These are phyloP conservation scores for Monosporascus sp. DNA, from an alignment of 2,329 filamentous ascomycete species.

Conservation along the genomic window DNA sequence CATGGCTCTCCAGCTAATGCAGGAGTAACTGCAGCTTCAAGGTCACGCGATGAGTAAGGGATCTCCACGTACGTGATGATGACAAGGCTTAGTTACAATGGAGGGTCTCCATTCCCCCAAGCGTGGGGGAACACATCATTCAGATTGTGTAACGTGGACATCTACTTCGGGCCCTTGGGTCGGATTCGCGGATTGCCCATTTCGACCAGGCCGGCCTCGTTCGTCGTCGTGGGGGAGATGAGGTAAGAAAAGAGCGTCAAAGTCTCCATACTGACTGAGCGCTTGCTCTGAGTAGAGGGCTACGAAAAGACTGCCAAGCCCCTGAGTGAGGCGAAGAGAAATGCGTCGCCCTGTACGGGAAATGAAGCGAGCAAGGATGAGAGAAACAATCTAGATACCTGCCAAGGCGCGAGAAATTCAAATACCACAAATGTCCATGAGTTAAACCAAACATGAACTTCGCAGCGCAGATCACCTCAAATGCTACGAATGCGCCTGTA, in stretches of 20 bases:
- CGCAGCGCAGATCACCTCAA: too few species aligned
- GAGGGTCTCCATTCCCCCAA: neutral
- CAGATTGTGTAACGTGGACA: neutral
- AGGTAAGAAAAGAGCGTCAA: too few species aligned
- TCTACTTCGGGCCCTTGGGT: neutral
- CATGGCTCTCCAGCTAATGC: neutral
- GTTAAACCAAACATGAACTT: too few species aligned
- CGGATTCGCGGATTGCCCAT: neutral
- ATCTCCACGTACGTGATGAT: neutral
- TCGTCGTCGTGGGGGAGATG: neutral
- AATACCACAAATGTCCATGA: too few species aligned
- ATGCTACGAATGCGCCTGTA: too few species aligned
- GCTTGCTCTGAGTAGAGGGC: neutral
- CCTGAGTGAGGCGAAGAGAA: neutral
- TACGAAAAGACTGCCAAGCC: neutral
- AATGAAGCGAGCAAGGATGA: too few species aligned
- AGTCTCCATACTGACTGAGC: too few species aligned
- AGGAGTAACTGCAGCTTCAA: neutral
- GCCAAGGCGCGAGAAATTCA: neutral
- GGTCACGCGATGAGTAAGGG: neutral
- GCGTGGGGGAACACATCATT: neutral
- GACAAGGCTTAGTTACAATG: neutral
- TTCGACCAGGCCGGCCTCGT: neutral
- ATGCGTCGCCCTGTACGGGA: too few species aligned
- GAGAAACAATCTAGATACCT: neutral